Base-by-base conservation (phyloP, 805 yeast genomes). In the Yarrowia osloensis region DNA sequence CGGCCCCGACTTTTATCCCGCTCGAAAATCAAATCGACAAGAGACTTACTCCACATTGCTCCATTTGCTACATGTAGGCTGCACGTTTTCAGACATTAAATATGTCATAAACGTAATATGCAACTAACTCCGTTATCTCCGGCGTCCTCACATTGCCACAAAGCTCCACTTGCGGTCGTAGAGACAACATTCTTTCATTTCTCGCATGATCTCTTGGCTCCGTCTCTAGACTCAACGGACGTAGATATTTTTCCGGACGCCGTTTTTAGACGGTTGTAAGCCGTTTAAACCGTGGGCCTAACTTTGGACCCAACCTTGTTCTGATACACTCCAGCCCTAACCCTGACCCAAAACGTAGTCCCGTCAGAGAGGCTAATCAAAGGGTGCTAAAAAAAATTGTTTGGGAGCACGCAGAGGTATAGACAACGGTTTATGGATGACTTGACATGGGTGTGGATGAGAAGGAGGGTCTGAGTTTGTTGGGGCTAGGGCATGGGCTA, bases 21-120 rank as follows among this genome's bases (percentile, higher is more conserved):
- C 31, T 17, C 35, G 15, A 28, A 26, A 47, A 47, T 28, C 37
- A 28, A 47, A 50, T 29, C 55, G 19, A 19, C 35, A 13, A 50
- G 39, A 31, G 55, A 28, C 37, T 50, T 50, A 50, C 57, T 50
- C 57, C 57, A 50, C 57, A 50, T 50, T 50, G 55, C 55, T 50
- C 55, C 5, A 50, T 29, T 50, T 50, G 57, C 57, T 50, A 50
- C 57, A 21, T 31, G 26, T 3, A 5, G 26, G 40, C n/a, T 33
- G 57, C 57, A 50, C 57, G 29, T 13, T 22, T 50, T 22, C 57
- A 50, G 40, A 50, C 57, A 50, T 5, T 15, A 21, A 50, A 50
- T 7, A 7, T 4, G 40, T 22, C 57, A 31, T 6, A 33, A 50
- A 50, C 57, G 57, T 50, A 33, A 50, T 22, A 22, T 8, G 21